Percentiles rank a stretch among this genome's conserved stretches.
Evolutionary conservation across 192 early-diverging fungal species (phyloP).

Genomic region (Coemansia sp.): DNA sequence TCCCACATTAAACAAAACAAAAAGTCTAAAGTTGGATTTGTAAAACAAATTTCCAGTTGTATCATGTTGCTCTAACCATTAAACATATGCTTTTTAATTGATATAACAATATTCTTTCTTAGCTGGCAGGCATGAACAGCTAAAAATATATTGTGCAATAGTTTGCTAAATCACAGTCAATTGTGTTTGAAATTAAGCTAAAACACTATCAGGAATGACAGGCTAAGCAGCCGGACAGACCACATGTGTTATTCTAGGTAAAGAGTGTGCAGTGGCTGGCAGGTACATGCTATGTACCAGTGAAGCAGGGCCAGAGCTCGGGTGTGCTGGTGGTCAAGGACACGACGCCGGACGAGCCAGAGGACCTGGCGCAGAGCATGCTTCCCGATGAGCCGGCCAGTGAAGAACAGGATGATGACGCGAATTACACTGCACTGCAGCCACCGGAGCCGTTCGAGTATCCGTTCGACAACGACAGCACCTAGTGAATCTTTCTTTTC

Average conservation of each 20-base stretch:
- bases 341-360: constrained; percentile 69
- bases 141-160: too few relatives aligned
- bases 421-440: constrained; percentile 43
- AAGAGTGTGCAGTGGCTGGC: constrained; percentile 84
- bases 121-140: too few relatives aligned
- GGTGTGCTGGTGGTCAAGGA: constrained; percentile 91
- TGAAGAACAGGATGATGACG: constrained; percentile 7
- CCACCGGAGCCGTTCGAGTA: constrained; percentile 84
- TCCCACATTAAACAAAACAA: too few relatives aligned
- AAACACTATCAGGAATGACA: too few relatives aligned
- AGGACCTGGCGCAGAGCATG: constrained; percentile 70
- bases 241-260: constrained; percentile 85
- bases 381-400: constrained; percentile 34
- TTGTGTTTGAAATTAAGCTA: too few relatives aligned
- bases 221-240: too few relatives aligned
- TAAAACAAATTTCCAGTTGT: too few relatives aligned
- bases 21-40: too few relatives aligned
- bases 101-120: too few relatives aligned
- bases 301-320: constrained; percentile 69
- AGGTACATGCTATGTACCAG: constrained; percentile 82
- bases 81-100: too few relatives aligned
- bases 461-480: constrained; percentile 59
- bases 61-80: too few relatives aligned
- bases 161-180: too few relatives aligned
- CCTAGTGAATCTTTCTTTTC: constrained; percentile 6